Evolutionary conservation across 2,329 filamentous ascomycete species (phyloP).

Genomic region (Dendrostoma leiphaemia): DNA sequence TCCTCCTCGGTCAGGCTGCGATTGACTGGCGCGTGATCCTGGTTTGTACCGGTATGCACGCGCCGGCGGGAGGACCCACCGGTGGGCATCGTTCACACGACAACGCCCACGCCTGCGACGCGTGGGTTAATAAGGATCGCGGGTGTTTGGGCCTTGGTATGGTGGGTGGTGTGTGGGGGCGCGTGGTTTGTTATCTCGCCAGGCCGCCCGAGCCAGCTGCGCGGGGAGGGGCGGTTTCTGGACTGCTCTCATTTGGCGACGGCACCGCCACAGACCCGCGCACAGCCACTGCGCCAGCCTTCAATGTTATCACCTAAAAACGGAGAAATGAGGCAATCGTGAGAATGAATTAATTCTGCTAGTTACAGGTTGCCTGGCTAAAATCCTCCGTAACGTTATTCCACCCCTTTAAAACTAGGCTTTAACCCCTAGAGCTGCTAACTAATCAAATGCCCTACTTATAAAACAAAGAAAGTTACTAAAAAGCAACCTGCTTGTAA

Average conservation of each 20-base stretch:
- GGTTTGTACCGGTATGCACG: too few relatives aligned
- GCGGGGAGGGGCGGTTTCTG: not conserved
- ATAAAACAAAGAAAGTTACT: too few relatives aligned
- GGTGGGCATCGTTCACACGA: not conserved
- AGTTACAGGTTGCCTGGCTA: too few relatives aligned
- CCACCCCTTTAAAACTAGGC: too few relatives aligned
- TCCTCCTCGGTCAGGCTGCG: not conserved
- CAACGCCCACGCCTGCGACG: not conserved
- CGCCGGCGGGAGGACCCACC: not conserved
- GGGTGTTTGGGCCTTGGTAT: not conserved
- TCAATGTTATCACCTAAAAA: too few relatives aligned
- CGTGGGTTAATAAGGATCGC: not conserved
- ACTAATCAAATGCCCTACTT: too few relatives aligned
- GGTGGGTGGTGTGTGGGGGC: not conserved
- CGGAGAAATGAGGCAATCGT: too few relatives aligned
- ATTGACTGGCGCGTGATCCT: not conserved
- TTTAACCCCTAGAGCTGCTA: too few relatives aligned
- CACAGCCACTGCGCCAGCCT: not conserved
- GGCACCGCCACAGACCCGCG: not conserved
- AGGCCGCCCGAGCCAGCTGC: not conserved
- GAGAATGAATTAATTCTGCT: too few relatives aligned
- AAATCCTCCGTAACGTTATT: too few relatives aligned
- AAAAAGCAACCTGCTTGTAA: too few relatives aligned
- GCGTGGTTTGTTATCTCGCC: not conserved
- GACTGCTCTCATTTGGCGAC: not conserved